A percentile compares a stretch with the other conserved stretches of the same genome.
Conservation (phyloP, 441 rosid species). For the Isatis lusitanica region DNA sequence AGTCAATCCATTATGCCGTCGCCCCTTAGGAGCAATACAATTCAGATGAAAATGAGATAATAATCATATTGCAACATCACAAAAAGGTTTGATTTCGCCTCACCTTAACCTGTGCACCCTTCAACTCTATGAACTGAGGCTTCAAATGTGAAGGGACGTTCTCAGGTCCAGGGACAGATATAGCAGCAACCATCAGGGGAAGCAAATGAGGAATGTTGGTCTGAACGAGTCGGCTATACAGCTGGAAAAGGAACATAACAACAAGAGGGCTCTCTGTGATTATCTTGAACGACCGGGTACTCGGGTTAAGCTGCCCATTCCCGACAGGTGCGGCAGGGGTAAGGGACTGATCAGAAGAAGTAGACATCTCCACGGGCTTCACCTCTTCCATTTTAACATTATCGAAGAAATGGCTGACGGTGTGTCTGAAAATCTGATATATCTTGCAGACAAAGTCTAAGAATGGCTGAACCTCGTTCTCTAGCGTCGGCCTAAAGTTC, state of each 20-base stretch:
- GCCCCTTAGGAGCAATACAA: background rate
- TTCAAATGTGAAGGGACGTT: conserved; percentile 85
- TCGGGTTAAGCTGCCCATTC: conserved; percentile 89
- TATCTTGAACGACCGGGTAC: conserved; percentile 95
- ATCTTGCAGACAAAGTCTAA: conserved; percentile 97
- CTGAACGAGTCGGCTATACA: conserved; percentile 93
- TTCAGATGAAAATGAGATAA: background rate
- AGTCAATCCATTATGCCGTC: conserved; percentile 10
- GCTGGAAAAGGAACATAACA: conserved; percentile 97
- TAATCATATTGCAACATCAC: conserved; percentile 5
- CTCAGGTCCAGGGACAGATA: conserved; percentile 96
- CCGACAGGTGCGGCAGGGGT: conserved; percentile 77
- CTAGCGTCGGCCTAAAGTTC: conserved; percentile 92
- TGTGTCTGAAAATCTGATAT: conserved; percentile 81
- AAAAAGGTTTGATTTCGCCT: conserved; percentile 15
- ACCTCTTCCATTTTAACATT: conserved; percentile 40
- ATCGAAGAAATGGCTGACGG: conserved; percentile 85
- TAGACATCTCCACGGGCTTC: conserved; percentile 37
- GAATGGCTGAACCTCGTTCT: conserved; percentile 95
- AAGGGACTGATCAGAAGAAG: conserved; percentile 54
- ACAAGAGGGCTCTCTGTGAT: conserved; percentile 99
- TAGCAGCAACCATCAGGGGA: conserved; percentile 98
- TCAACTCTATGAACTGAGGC: conserved; percentile 88
- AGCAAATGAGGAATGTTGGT: conserved; percentile 92
- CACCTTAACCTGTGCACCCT: conserved; percentile 99